Evolutionary conservation across 805 yeast genomes (phyloP).

Genomic region (Candida sphagnicola): DNA sequence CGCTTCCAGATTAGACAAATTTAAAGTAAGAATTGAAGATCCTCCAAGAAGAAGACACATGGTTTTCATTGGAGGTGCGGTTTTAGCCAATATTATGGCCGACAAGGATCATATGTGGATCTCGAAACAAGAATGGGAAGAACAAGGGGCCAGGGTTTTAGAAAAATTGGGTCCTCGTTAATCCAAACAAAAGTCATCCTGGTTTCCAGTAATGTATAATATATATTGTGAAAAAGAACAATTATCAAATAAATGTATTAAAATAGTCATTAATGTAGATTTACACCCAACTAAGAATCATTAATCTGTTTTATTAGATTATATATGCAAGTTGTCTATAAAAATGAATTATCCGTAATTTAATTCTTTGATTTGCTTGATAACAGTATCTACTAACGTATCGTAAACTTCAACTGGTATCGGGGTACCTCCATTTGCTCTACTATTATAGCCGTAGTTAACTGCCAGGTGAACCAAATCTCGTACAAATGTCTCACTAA

Average conservation of each 20-base stretch:
- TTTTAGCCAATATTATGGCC: conserved; percentile 95
- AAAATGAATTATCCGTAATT: conserved; percentile 30
- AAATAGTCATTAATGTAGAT: neutral
- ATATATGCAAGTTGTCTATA: conserved; percentile 1
- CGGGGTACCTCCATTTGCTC: conserved; percentile 37
- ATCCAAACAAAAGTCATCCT: neutral
- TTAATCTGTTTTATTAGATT: neutral
- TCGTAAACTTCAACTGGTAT: conserved; percentile 40
- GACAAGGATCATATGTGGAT: conserved; percentile 99
- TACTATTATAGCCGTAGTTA: conserved; percentile 53
- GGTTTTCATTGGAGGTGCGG: conserved; percentile 99
- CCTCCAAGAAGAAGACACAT: conserved; percentile 98
- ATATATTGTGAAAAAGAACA: neutral
- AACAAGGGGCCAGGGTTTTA: conserved; percentile 84
- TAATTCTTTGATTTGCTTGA: conserved; percentile 34
- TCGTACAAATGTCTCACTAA: conserved; percentile 60
- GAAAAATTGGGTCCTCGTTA: conserved; percentile 90
- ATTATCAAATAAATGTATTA: neutral
- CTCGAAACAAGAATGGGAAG: conserved; percentile 95
- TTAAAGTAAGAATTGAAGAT: conserved; percentile 95
- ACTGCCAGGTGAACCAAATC: conserved; percentile 77
- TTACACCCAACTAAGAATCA: neutral
- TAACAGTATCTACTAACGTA: conserved; percentile 34
- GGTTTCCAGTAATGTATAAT: neutral
- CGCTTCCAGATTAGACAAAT: conserved; percentile 79